Conservation (phyloP, 208 protist genomes). For the Trypanosoma conorhini region DNA sequence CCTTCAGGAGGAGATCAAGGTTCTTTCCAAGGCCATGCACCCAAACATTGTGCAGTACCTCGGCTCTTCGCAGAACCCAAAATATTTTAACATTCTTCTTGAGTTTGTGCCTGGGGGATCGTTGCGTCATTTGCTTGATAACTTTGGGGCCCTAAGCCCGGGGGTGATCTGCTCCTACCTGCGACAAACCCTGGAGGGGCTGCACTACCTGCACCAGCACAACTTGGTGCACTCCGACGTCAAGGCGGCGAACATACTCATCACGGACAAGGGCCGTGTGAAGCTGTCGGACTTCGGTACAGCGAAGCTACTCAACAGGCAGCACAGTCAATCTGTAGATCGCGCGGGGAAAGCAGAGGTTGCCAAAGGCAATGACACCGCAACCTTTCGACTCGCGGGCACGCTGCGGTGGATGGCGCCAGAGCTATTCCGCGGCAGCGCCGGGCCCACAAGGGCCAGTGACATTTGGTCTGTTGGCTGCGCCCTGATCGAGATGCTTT, state of each 20-base stretch:
- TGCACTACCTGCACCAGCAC: conserved; percentile 84
- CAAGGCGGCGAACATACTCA: conserved; percentile 92
- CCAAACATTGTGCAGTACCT: conserved; percentile 93
- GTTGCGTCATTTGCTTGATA: conserved; percentile 84
- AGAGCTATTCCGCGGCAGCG: conserved; percentile 53
- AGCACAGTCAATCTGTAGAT: conserved; percentile 33
- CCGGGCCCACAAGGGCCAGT: conserved; percentile 71
- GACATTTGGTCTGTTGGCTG: conserved; percentile 94
- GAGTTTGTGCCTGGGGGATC: conserved; percentile 92
- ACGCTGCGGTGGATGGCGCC: conserved; percentile 92
- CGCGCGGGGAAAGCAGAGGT: conserved; percentile 13
- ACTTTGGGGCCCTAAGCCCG: conserved; percentile 87
- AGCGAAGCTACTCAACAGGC: conserved; percentile 66
- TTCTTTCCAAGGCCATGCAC: conserved; percentile 87
- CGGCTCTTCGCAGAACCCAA: conserved; percentile 76
- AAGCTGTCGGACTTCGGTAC: conserved; percentile 93
- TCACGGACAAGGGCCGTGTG: conserved; percentile 82
- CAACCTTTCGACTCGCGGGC: conserved; percentile 69
- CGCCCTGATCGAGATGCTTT: conserved; percentile 91
- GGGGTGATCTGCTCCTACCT: conserved; percentile 86
- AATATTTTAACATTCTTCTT: conserved; percentile 91
- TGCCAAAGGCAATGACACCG: conserved; percentile 8
- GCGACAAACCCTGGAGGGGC: conserved; percentile 75
- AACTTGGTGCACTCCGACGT: conserved; percentile 92
- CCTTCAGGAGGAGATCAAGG: conserved; percentile 89